Evolutionary conservation across 2,329 filamentous ascomycete species (phyloP), one percentile per base, ranked within the genome.

Genomic region (Ophiostoma sp.): DNA sequence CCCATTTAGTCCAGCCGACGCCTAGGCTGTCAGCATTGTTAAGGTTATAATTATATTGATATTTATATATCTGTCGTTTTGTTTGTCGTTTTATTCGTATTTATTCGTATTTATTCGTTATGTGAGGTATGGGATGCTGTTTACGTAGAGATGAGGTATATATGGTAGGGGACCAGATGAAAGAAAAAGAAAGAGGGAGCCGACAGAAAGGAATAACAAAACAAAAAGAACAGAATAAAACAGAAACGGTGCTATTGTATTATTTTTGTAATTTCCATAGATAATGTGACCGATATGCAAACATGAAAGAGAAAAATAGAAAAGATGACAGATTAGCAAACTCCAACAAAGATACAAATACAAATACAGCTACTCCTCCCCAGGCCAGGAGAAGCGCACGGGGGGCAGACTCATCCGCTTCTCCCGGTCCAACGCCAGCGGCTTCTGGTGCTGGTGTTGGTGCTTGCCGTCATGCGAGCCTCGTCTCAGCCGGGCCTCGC

Each of bases 341-440:
- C 20, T 13, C 6, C 60, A 57, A 4, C 0, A 65, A 27, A 52
- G 8, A 35, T 35, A 57, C 23, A 36, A 54, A 35, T 39, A 33
- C 2, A 10, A 17, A 39, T 13, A 10, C 31, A 31, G 17, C 31
- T 27, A 57, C n/a, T 36, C 6, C 20, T 41, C 60, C 27, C 60
- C 70, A 39, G 74, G 75, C 78, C 77, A 79, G 2, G 76, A 65
- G 7, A 73, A 74, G 44, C 75, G 76, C 33, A 77, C 31, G 23
- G 74, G 72, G n/a, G 78, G 78, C 73, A 79, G 70, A 64, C 79
- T 79, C 76, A 76, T 76, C 31, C 77, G 75, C 69, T 76, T 77
- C 5, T 67, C 69, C n/a, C 57, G 68, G 35, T 10, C n/a, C 23
- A 33, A 44, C 3, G 44, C 54, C 62, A 48, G 65, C 2, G 65